Evolutionary conservation across 371 early-diverging fungal genomes (phyloP), one percentile per base, ranked within the genome.

Genomic region (Nosema bombycis): DNA sequence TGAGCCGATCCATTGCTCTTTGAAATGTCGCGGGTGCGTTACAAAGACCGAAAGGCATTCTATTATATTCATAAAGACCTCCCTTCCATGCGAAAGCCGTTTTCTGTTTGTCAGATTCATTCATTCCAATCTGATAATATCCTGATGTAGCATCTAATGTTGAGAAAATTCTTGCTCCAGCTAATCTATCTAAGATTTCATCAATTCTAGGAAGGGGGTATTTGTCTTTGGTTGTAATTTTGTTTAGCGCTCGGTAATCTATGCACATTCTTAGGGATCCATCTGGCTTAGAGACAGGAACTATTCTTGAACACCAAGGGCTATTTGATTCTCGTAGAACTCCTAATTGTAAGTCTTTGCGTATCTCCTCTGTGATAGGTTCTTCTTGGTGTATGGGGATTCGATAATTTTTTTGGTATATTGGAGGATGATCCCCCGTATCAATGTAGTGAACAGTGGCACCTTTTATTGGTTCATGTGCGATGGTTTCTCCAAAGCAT

Each of bases 41-140:
- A 18, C 24, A 58, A 3, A 21, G 24, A 3, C 58, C 12, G 24
- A 58, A 58, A 58, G 58, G 24, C 58, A 58, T 58, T 24, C 58
- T 12, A 4, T 21, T 58, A 64, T 75, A 88, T 65, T 87, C 84
- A 72, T 62, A 82, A 14, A 77, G 65, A 26, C 85, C 84, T 4
- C 58, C n/a, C 24, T 58, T 58, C 24, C n/a, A 21, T 3, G 12
- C 12, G 24, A 58, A 58, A 12, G 58, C 87, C 0, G 87, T 86
- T 30, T 86, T 83, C n/a, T 83, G 55, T 0, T n/a, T 38, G 14
- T 38, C 57, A 6, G 10, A 3, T 30, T 54, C 15, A 3, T 4
- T 28, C 15, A 57, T 23, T 3, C n/a, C n/a, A 74, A 58, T 58
- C 24, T 58, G 58, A 58, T 58, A 21, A 24, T 58, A 58, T 3